Evolutionary conservation across 768 basidiomycete genomes (phyloP).

Genomic region (Tricholoma sp.): DNA sequence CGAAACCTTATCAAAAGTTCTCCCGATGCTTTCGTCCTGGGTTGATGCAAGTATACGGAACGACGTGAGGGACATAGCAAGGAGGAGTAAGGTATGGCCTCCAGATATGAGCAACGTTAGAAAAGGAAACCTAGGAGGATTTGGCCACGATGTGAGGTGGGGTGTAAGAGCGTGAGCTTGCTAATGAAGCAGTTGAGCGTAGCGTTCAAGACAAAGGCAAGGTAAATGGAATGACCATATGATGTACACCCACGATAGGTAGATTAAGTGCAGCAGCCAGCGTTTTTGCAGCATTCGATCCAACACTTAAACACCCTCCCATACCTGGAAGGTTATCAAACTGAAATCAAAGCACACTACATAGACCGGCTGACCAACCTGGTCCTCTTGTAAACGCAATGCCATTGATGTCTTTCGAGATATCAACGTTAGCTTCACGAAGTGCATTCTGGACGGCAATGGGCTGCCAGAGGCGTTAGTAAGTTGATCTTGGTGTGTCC

Average conservation of each 20-base stretch:
- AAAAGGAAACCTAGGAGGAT: constrained; percentile 71
- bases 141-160: constrained; percentile 51
- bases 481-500: not conserved
- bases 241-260: constrained; percentile 87
- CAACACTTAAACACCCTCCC: constrained; percentile 73
- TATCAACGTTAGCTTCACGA: constrained; percentile 49
- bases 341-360: constrained; percentile 1
- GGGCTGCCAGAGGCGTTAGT: constrained; percentile 44
- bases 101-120: constrained; percentile 86
- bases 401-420: constrained; percentile 66
- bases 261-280: constrained; percentile 74
- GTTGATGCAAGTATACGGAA: constrained; percentile 76
- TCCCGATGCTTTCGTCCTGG: constrained; percentile 69
- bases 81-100: constrained; percentile 88
- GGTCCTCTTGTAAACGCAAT: constrained; percentile 91
- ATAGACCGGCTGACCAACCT: constrained; percentile 37
- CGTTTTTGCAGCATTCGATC: constrained; percentile 78
- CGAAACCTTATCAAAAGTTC: constrained; percentile 80
- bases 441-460: constrained; percentile 66
- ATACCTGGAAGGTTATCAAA: constrained; percentile 45
- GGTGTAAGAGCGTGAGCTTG: constrained; percentile 92
- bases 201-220: not conserved
- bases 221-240: constrained; percentile 62
- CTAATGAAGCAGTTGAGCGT: constrained; percentile 32
- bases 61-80: constrained; percentile 50